Evolutionary conservation across 345 rosid genomes (phyloP).

Genomic region (Eucalyptus pumila): DNA sequence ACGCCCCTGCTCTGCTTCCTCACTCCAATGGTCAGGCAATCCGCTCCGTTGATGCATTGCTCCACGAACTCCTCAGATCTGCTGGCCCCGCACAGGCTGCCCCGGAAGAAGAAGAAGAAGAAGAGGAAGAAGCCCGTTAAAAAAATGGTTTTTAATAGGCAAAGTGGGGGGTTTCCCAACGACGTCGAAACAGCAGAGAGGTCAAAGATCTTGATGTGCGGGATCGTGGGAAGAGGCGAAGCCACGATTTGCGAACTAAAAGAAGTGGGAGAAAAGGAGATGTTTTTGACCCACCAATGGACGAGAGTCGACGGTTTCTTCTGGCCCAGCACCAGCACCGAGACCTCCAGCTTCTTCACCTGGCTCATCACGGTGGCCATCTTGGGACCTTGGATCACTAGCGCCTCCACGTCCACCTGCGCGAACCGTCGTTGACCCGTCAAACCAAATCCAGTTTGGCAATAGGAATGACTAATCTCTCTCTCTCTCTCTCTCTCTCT

Average conservation of each 20-base stretch:
- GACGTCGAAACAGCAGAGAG: neutral
- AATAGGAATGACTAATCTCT: neutral
- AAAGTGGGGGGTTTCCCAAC: neutral
- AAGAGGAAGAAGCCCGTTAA: neutral
- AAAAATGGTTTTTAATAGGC: neutral
- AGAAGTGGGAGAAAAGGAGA: conserved; percentile 1
- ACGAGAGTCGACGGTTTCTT: conserved; percentile 48
- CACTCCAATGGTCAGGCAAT: conserved; percentile 85
- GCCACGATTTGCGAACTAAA: neutral
- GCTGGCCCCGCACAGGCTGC: conserved; percentile 68
- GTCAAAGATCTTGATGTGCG: neutral
- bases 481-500: neutral
- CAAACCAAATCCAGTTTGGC: neutral
- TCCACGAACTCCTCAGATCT: conserved; percentile 69
- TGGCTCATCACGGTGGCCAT: conserved; percentile 77
- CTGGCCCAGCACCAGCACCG: conserved; percentile 87
- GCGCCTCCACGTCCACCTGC: conserved; percentile 87
- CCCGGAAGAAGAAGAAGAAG: neutral
- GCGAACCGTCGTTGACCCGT: neutral
- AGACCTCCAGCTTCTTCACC: conserved; percentile 85
- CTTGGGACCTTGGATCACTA: conserved; percentile 88
- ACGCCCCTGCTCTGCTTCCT: conserved; percentile 78
- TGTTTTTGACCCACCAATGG: conserved; percentile 32
- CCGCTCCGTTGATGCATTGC: conserved; percentile 62
- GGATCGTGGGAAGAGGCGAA: neutral